These are phyloP conservation scores for Backusella macrospora DNA, from an alignment of 192 early-diverging fungal genomes.

Conservation along the genomic window DNA sequence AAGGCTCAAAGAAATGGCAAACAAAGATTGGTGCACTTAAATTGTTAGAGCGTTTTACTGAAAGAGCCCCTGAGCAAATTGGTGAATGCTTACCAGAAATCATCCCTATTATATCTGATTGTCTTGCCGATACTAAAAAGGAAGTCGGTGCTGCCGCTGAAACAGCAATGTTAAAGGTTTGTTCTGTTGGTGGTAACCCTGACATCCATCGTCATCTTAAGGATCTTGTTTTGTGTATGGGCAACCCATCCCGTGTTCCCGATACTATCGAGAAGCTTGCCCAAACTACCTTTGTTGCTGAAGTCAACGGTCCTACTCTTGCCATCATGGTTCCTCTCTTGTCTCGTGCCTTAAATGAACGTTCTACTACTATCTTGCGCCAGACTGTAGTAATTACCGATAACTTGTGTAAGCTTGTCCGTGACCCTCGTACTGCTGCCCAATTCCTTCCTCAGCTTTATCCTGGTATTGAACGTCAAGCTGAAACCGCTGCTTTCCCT, in stretches of 20 bases:
- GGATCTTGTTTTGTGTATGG: conserved; percentile 74
- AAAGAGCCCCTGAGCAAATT: conserved; percentile 51
- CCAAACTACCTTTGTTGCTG: conserved; percentile 77
- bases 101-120: conserved; percentile 71
- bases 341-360: conserved; percentile 66
- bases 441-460: conserved; percentile 76
- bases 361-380: conserved; percentile 66
- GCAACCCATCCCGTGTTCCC: conserved; percentile 74
- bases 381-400: conserved; percentile 79
- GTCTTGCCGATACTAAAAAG: conserved; percentile 75
- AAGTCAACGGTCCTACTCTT: conserved; percentile 75
- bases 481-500: conserved; percentile 71
- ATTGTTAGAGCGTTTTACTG: conserved; percentile 45
- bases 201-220: conserved; percentile 73
- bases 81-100: conserved; percentile 57
- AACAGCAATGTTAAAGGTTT: conserved; percentile 68
- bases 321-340: conserved; percentile 82
- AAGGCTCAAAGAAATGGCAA: conserved; percentile 78
- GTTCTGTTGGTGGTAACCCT: conserved; percentile 73
- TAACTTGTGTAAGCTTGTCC: conserved; percentile 86
- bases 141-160: conserved; percentile 62
- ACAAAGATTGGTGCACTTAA: conserved; percentile 66
- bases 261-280: conserved; percentile 67
- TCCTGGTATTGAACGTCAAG: conserved; percentile 75
- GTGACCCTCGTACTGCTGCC: conserved; percentile 77